Evolutionary conservation across 306 rosid species (phyloP), one percentile per base, ranked within the genome.

Genomic region (Erythrophleum fordii): DNA sequence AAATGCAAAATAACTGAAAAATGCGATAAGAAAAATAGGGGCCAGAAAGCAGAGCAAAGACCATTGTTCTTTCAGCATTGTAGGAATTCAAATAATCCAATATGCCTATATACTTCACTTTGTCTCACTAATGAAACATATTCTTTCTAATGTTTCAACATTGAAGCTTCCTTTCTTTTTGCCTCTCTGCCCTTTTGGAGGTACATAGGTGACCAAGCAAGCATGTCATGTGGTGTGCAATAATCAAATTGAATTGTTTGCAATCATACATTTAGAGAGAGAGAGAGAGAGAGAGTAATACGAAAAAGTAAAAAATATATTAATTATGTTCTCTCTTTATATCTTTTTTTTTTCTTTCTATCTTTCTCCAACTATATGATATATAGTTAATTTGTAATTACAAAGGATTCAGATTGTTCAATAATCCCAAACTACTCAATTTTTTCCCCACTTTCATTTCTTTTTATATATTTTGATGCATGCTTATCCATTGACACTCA

Each of bases 151-250:
- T 56, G 69, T 66, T 72, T 28, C n/a, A 29, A 60, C 31, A 13
- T 61, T 16, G 68, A 68, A 77, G 81, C 72, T 68, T 79, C 80
- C 58, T n/a, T 5, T 58, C 68, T 39, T 39, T 55, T 42, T 59
- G 69, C 35, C 66, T 49, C 46, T 64, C 14, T 48, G 52, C 44
- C 65, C 77, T 68, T 83, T 79, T 34, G 82, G 51, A 2, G 49
- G 1, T 3, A 44, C 49, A 11, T 44, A 28, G 11, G 17, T 25
- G 62, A 11, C 14, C 65, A 26, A 61, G 46, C 58, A 67, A 77
- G n/a, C 82, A 72, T 53, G 34, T n/a, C 81, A 73, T 81, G 73
- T 73, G 65, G 16, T 45, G 78, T 25, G 20, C 6, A 12, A 64
- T 59, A 55, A 29, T 16, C 65, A 16, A 31, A 56, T 11, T n/a